phyloP scores from a whole-genome alignment of 805 yeast genomes.

The Candida anglica region DNA sequence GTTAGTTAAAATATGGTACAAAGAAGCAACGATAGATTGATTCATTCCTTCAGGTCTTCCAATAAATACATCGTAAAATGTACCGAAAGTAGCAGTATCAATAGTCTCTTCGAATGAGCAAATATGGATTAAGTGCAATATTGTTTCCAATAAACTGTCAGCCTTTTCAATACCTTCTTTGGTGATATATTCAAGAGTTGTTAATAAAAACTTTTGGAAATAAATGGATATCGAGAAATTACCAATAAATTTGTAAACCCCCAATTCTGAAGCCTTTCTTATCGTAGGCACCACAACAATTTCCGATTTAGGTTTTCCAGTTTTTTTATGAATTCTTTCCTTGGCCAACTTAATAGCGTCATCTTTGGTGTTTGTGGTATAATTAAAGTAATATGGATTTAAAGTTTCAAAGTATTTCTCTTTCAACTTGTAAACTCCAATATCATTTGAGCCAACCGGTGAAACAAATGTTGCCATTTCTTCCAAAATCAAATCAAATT shows the following conservation, averaged over 20 bases:
- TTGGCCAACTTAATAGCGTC: conserved; percentile 71
- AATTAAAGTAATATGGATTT: conserved; percentile 75
- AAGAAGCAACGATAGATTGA: conserved; percentile 33
- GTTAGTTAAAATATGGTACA: conserved; percentile 33
- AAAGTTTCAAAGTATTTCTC: conserved; percentile 29
- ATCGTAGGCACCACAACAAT: conserved; percentile 56
- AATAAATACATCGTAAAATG: conserved; percentile 24
- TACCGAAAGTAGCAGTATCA: conserved; percentile 24
- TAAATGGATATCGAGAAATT: conserved; percentile 49
- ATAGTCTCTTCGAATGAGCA: conserved; percentile 32
- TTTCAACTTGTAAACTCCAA: conserved; percentile 33
- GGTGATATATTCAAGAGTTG: conserved; percentile 40
- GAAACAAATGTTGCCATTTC: conserved; percentile 29
- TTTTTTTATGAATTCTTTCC: conserved; percentile 40
- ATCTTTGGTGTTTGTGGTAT: conserved; percentile 72
- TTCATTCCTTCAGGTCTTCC: conserved; percentile 9
- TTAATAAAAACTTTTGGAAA: conserved; percentile 52
- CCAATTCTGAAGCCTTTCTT: conserved; percentile 24
- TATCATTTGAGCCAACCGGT: conserved; percentile 31
- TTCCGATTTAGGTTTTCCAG: conserved; percentile 37
- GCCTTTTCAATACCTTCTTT: conserved; percentile 32
- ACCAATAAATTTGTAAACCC: conserved; percentile 41
- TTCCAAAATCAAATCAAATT: conserved; percentile 54
- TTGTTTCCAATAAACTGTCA: conserved; percentile 57
- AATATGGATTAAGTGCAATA: conserved; percentile 67